Conservation (phyloP, 78 protist species). For the Dictyostelium purpureum region DNA sequence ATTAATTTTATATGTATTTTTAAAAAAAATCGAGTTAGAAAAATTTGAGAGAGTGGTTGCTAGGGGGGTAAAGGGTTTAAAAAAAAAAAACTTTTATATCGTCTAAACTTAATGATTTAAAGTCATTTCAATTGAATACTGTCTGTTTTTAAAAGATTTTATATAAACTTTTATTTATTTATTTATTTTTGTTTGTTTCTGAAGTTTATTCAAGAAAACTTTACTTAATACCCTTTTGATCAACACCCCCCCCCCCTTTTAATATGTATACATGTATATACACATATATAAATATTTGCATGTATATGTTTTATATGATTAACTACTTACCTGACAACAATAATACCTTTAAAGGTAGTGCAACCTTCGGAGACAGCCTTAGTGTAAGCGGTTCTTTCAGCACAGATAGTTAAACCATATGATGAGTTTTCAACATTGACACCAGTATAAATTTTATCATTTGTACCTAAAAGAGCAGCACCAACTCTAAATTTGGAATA, state of each 20-base stretch:
- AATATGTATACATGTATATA: no score
- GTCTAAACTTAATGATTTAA: no score
- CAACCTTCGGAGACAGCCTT: slow-evolving; percentile 87
- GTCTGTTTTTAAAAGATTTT: no score
- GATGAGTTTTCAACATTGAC: slow-evolving; percentile 92
- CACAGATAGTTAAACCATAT: slow-evolving; percentile 94
- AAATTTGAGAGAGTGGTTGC: neutral
- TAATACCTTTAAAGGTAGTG: slow-evolving; percentile 68
- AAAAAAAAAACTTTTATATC: no score
- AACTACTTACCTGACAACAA: slow-evolving; percentile 74
- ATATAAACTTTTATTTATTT: no score
- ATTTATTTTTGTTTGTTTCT: no score
- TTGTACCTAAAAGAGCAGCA: slow-evolving; percentile 76
- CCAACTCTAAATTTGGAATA: slow-evolving; percentile 91
- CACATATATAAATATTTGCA: no score
- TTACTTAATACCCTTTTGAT: no score
- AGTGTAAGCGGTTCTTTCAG: slow-evolving; percentile 90
- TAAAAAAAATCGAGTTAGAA: neutral
- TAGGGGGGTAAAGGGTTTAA: neutral
- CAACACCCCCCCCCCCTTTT: no score
- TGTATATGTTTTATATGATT: neutral
- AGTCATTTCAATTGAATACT: no score
- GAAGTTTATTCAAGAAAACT: no score
- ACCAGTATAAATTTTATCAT: slow-evolving; percentile 81
- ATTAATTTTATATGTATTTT: no score